A percentile compares a stretch with the other conserved stretches of the same genome.
These are phyloP conservation scores for Pyricularia sp. DNA, from an alignment of 2,329 filamentous ascomycete species.

Conservation along the genomic window DNA sequence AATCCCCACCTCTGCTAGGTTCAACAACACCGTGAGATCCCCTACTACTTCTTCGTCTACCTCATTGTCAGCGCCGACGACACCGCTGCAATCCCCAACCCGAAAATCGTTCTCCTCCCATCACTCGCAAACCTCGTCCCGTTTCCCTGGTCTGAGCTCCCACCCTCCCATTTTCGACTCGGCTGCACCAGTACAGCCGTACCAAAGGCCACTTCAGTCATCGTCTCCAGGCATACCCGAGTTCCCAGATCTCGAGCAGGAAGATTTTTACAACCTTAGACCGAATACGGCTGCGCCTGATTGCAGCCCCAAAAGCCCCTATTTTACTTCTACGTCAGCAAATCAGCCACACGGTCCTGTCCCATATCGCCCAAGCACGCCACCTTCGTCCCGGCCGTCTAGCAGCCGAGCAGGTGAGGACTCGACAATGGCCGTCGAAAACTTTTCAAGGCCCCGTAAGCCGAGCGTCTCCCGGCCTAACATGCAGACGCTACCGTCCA, in stretches of 20 bases:
- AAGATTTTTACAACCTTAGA: neutral
- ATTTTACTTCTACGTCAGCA: neutral
- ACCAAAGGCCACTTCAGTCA: neutral
- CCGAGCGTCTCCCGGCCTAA: slow-evolving; percentile 29
- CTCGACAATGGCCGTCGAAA: slow-evolving; percentile 31
- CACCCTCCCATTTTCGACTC: slow-evolving; percentile 13
- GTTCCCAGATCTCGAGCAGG: slow-evolving; percentile 1
- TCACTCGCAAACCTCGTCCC: slow-evolving; percentile 10
- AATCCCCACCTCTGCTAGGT: neutral
- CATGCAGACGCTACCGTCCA: neutral
- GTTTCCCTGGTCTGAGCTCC: slow-evolving; percentile 20
- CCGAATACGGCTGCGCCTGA: neutral
- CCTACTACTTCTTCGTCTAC: slow-evolving; percentile 6
- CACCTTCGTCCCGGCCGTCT: slow-evolving; percentile 2
- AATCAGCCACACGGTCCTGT: neutral
- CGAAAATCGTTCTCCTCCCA: neutral
- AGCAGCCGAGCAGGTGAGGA: slow-evolving; percentile 1
- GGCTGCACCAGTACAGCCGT: neutral
- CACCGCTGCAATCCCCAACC: neutral
- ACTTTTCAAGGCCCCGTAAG: slow-evolving; percentile 52
- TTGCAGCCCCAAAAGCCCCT: neutral
- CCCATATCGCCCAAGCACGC: slow-evolving; percentile 7
- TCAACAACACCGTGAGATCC: neutral
- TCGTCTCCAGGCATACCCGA: neutral
- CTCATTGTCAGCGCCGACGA: slow-evolving; percentile 9